Conservation (phyloP, 331 rosid genomes). For the Spiraea crenata region DNA sequence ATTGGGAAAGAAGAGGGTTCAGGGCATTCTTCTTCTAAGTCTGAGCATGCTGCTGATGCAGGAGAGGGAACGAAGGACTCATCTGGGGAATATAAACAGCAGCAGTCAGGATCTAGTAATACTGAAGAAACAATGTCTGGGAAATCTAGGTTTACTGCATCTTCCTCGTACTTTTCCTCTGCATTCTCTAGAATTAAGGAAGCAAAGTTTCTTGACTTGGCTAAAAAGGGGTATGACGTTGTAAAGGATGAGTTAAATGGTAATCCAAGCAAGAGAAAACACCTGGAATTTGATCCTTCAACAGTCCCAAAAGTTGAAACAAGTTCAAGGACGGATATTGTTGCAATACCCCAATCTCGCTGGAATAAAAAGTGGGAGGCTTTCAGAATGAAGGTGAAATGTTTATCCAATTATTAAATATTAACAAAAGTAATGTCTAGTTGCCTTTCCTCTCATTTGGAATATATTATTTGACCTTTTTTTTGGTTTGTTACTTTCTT, state of each 20-base stretch:
- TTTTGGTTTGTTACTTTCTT: not conserved
- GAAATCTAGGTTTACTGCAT: conserved; percentile 63
- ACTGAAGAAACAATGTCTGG: conserved; percentile 62
- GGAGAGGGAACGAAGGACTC: conserved; percentile 45
- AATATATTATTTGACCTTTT: conserved; percentile 17
- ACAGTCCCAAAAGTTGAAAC: conserved; percentile 50
- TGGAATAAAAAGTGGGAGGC: conserved; percentile 83
- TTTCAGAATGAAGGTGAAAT: conserved; percentile 65
- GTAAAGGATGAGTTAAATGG: conserved; percentile 79
- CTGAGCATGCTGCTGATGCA: conserved; percentile 41
- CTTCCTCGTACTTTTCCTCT: conserved; percentile 57
- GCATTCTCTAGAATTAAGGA: conserved; percentile 69
- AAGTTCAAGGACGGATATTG: conserved; percentile 72
- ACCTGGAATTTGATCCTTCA: conserved; percentile 45
- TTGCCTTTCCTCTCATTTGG: conserved; percentile 5
- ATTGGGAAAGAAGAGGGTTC: conserved; percentile 61
- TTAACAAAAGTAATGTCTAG: not conserved
- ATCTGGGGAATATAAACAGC: conserved; percentile 41
- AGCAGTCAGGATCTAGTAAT: conserved; percentile 40
- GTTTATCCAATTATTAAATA: not conserved
- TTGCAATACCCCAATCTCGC: conserved; percentile 62
- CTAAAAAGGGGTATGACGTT: conserved; percentile 79
- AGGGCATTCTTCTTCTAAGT: conserved; percentile 46
- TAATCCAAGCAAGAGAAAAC: conserved; percentile 56
- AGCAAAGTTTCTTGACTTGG: conserved; percentile 56